These are phyloP conservation scores for Arabidopsis arenosa DNA, from an alignment of 345 rosid species.

Conservation along the genomic window DNA sequence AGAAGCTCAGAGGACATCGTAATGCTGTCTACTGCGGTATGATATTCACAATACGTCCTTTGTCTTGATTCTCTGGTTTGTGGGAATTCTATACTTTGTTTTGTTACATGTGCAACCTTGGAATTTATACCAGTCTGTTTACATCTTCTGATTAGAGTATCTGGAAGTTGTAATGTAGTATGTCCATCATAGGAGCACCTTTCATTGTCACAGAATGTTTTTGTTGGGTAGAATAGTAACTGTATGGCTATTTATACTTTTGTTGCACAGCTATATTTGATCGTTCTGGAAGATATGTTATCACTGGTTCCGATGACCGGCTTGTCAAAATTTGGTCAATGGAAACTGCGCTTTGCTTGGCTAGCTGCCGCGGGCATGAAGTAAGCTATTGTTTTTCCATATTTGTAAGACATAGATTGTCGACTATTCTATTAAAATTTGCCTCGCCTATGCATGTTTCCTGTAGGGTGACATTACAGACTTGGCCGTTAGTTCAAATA, in stretches of 20 bases:
- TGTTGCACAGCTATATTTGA: constrained; percentile 81
- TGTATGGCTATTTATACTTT: constrained; percentile 16
- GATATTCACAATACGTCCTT: constrained; percentile 34
- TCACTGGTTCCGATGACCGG: constrained; percentile 98
- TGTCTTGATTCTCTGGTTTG: constrained; percentile 32
- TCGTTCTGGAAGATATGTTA: constrained; percentile 92
- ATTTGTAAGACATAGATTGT: constrained; percentile 32
- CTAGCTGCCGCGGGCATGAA: constrained; percentile 99
- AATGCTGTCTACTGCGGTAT: constrained; percentile 99
- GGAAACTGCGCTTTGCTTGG: constrained; percentile 99
- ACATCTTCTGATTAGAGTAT: constrained; percentile 15
- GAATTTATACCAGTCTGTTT: constrained; percentile 4
- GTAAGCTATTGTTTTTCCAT: constrained; percentile 56
- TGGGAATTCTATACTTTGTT: constrained; percentile 33
- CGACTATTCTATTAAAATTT: constrained; percentile 25
- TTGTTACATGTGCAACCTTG: constrained; percentile 31
- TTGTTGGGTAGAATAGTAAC: constrained; percentile 26
- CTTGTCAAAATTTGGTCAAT: constrained; percentile 99
- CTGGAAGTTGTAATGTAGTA: constrained; percentile 24
- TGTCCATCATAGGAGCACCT: constrained; percentile 26
- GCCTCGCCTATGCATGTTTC: constrained; percentile 31
- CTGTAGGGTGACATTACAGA: constrained; percentile 97
- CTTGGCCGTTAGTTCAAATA: constrained; percentile 96
- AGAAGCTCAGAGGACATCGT: constrained; percentile 92
- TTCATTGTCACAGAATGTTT: constrained; percentile 17